Conservation (phyloP, 768 basidiomycete genomes). For the Hericium alpestre region DNA sequence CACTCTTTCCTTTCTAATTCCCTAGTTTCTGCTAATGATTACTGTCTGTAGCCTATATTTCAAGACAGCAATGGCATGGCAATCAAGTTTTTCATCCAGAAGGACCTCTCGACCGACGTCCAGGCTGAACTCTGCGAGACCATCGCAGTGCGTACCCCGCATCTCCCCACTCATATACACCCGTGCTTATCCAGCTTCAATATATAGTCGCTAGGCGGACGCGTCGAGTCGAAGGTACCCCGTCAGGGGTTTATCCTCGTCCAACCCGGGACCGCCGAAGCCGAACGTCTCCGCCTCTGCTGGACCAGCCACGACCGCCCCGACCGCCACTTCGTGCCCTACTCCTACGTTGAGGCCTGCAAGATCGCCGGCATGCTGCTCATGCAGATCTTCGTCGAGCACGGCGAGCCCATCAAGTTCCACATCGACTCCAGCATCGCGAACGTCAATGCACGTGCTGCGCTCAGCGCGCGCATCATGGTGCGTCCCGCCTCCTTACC, state of each 20-base stretch:
- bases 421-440: conserved; percentile 76
- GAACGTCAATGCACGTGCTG: conserved; percentile 60
- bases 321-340: conserved; percentile 68
- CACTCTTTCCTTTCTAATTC: not conserved
- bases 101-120: conserved; percentile 57
- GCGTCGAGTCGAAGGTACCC: conserved; percentile 71
- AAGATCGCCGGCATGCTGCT: conserved; percentile 65
- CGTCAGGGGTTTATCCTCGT: conserved; percentile 66
- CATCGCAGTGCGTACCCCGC: conserved; percentile 42
- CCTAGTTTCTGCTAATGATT: not conserved
- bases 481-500: conserved; percentile 25
- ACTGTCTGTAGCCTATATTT: conserved; percentile 47
- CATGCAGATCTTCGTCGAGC: conserved; percentile 66
- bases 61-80: conserved; percentile 57
- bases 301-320: conserved; percentile 64
- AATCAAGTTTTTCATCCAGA: conserved; percentile 79
- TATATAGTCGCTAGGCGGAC: conserved; percentile 56
- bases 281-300: conserved; percentile 63
- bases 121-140: conserved; percentile 67
- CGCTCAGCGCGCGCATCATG: conserved; percentile 61
- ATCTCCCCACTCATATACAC: not conserved
- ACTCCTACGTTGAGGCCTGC: conserved; percentile 77
- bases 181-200: not conserved
- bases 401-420: conserved; percentile 57
- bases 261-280: conserved; percentile 58